phyloP scores from a whole-genome alignment of 2,329 filamentous ascomycete genomes.

The Aspergillus sojae region DNA sequence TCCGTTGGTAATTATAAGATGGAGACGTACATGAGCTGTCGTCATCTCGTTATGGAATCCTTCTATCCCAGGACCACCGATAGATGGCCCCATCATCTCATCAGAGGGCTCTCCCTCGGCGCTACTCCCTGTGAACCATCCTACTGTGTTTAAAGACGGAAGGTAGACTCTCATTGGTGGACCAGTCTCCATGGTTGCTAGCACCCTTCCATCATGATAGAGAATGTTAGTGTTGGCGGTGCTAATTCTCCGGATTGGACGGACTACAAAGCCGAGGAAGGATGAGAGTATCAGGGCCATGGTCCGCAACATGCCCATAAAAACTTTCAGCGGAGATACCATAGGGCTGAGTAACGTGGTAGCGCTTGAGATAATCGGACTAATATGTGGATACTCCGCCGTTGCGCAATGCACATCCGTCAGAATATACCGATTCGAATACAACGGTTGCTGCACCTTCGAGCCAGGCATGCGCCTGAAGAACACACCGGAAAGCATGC shows the following conservation, averaged over 20 bases:
- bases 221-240: not conserved
- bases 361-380: conserved; percentile 68
- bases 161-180: conserved; percentile 2
- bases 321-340: not conserved
- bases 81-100: not conserved
- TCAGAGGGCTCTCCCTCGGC: not conserved
- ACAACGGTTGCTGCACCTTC: conserved; percentile 57
- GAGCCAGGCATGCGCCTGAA: conserved; percentile 52
- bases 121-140: not conserved
- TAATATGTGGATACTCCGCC: conserved; percentile 51
- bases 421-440: conserved; percentile 70
- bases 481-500: conserved; percentile 70
- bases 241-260: conserved; percentile 66
- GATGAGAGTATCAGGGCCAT: conserved; percentile 58
- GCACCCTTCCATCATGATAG: not conserved
- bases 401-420: conserved; percentile 67
- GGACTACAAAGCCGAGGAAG: conserved; percentile 56
- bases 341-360: conserved; percentile 33
- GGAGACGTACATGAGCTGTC: conserved; percentile 14
- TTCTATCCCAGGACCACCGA: conserved; percentile 17
- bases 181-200: not conserved
- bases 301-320: conserved; percentile 2
- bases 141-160: not conserved
- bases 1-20: not conserved
- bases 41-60: conserved; percentile 37